Percentiles rank a stretch among this genome's conserved stretches.
These are phyloP conservation scores for Dacryopinax primogenitus DNA, from an alignment of 768 basidiomycete species.

Conservation along the genomic window DNA sequence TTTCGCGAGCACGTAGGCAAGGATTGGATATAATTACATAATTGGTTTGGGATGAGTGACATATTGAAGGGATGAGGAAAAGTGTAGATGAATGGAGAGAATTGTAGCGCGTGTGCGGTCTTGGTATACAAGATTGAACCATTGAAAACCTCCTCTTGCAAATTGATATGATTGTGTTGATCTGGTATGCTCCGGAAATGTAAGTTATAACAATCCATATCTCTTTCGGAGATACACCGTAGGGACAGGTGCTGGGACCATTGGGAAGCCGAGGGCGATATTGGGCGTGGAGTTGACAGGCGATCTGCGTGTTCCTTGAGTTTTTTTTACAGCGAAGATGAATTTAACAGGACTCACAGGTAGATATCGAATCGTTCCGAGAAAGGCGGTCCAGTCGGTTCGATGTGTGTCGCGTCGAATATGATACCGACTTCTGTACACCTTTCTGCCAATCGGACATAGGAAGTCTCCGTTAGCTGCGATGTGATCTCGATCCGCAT, in stretches of 20 bases:
- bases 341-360: not conserved
- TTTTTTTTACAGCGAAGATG: not conserved
- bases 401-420: not conserved
- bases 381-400: not conserved
- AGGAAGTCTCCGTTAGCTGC: not conserved
- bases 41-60: too few relatives aligned
- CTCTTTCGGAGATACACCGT: not conserved
- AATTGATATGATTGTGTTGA: too few relatives aligned
- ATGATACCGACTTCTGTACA: not conserved
- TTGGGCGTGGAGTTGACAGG: not conserved
- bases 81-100: too few relatives aligned
- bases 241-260: not conserved
- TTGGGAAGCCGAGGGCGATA: not conserved
- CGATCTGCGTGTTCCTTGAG: too few relatives aligned
- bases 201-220: not conserved
- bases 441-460: not conserved
- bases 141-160: too few relatives aligned
- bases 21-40: too few relatives aligned
- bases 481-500: not conserved
- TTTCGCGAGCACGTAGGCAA: too few relatives aligned
- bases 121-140: too few relatives aligned
- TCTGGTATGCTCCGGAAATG: too few relatives aligned
- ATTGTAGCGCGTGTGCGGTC: too few relatives aligned
- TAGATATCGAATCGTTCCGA: not conserved
- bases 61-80: too few relatives aligned